Base-by-base conservation (phyloP, 2,329 filamentous ascomycete species). In the Parastagonospora nodorum region DNA sequence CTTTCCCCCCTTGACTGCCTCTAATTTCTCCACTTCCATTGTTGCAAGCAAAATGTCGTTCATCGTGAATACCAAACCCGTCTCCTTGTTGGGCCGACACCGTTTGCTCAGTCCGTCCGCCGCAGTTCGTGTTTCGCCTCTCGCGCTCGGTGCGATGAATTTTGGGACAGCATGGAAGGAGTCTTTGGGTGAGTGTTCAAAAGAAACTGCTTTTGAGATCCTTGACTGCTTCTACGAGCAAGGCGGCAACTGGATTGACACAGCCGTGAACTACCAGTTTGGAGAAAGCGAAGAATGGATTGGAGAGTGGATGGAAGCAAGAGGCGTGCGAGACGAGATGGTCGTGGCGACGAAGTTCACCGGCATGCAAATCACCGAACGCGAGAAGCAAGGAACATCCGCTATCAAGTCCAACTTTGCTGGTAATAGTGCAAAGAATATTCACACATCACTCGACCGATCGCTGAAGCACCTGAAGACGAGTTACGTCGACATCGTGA, bases 181-280 rank as follows among this genome's bases (percentile, higher is more conserved):
- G 42, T 78, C 77, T 44, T 82, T 90, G 81, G 88, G 88, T 29
- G 79, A 80, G 48, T 65, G 89, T 87, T 79, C 83, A 66, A 84
- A 89, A 66, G 77, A 83, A 42, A 80, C 82, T 1, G 85, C 82
- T 1, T 86, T 88, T 58, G 75, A 78, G 15, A 83, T 90, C 24
- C 78, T 90, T 8, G 87, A 90, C 63, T 84, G 81, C 65, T 90
- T 83, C 73, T 84, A 80, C 81, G 79, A 81, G 5, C 79, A 85
- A 0, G 85, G 85, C 4, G 88, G 88, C 19, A 90, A 90, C 73
- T 90, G 90, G 70, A 86, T 90, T 64, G 88, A 90, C 68, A 89
- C 86, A 5, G 72, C 73, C 7, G 71, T 70, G 49, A 71, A 69
- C 48, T 77, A 77, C 51, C 72, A 76, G 39, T 59, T 67, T 52